Percentiles rank a stretch among this genome's conserved stretches.
These are phyloP conservation scores for Tricholoma bakamatsutake DNA, from an alignment of 768 basidiomycete genomes.

Conservation along the genomic window DNA sequence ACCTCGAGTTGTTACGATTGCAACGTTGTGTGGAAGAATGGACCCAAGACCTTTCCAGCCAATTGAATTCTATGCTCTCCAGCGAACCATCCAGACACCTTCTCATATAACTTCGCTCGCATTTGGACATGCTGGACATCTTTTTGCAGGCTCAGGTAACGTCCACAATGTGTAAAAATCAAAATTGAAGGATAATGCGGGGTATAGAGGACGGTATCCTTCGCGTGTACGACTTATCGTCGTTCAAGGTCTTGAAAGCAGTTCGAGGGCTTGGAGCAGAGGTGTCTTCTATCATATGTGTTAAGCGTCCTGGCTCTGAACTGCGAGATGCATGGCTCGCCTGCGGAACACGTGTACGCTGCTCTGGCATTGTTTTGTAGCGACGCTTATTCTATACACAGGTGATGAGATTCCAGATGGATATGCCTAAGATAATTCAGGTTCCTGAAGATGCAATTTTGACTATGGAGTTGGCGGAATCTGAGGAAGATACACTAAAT, in stretches of 20 bases:
- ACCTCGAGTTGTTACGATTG: too few species aligned
- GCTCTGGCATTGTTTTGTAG: not conserved
- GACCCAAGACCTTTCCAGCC: constrained; percentile 7
- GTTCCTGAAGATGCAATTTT: constrained; percentile 41
- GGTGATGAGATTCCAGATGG: constrained; percentile 43
- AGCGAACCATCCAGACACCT: constrained; percentile 34
- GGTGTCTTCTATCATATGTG: constrained; percentile 56
- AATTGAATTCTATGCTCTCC: constrained; percentile 14
- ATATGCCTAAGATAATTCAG: constrained; percentile 47
- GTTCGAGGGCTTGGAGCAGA: constrained; percentile 51
- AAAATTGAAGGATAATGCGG: not conserved
- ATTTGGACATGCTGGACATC: constrained; percentile 39
- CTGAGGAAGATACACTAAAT: constrained; percentile 57
- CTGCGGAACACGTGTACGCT: constrained; percentile 50
- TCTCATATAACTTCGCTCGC: constrained; percentile 49
- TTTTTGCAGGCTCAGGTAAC: constrained; percentile 63
- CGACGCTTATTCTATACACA: constrained; percentile 6
- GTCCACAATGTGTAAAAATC: constrained; percentile 2
- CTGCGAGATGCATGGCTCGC: constrained; percentile 59
- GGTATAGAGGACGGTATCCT: constrained; percentile 61
- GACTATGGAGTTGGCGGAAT: constrained; percentile 40
- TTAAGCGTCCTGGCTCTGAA: constrained; percentile 33
- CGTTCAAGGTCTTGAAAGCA: constrained; percentile 57
- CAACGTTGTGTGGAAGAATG: constrained; percentile 1
- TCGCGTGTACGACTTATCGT: constrained; percentile 57